These are phyloP conservation scores for Hirschioporus abietinus DNA, from an alignment of 768 basidiomycete genomes.

Conservation along the genomic window DNA sequence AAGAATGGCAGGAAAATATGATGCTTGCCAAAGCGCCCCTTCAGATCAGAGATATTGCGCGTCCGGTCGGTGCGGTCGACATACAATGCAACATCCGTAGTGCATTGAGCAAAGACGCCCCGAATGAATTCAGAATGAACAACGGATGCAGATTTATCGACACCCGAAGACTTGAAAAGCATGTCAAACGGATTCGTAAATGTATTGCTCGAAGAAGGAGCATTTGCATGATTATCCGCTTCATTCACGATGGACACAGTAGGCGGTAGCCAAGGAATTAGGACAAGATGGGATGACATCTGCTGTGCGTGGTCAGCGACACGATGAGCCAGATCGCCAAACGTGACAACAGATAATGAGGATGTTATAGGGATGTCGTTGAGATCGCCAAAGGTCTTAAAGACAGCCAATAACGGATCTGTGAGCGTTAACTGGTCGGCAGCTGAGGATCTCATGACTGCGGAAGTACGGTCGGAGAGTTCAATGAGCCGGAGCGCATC, in stretches of 20 bases:
- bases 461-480: constrained; percentile 59
- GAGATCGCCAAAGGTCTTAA: constrained; percentile 71
- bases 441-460: constrained; percentile 59
- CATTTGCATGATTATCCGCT: constrained; percentile 6
- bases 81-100: constrained; percentile 76
- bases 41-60: constrained; percentile 22
- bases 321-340: constrained; percentile 65
- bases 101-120: constrained; percentile 65
- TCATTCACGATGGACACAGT: constrained; percentile 17
- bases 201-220: background rate
- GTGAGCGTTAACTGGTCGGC: constrained; percentile 63
- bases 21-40: constrained; percentile 30
- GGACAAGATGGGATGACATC: constrained; percentile 62
- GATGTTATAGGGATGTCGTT: constrained; percentile 56
- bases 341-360: constrained; percentile 67
- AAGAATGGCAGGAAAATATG: constrained; percentile 89
- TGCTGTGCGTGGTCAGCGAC: constrained; percentile 64
- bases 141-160: constrained; percentile 41
- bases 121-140: constrained; percentile 83
- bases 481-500: constrained; percentile 87
- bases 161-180: constrained; percentile 39
- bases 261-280: constrained; percentile 76
- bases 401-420: constrained; percentile 69
- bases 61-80: constrained; percentile 52
- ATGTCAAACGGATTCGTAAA: constrained; percentile 65